Evolutionary conservation across 2,329 filamentous ascomycete species (phyloP), one percentile per base, ranked within the genome.

Genomic region (Aspergillus clavatus): DNA sequence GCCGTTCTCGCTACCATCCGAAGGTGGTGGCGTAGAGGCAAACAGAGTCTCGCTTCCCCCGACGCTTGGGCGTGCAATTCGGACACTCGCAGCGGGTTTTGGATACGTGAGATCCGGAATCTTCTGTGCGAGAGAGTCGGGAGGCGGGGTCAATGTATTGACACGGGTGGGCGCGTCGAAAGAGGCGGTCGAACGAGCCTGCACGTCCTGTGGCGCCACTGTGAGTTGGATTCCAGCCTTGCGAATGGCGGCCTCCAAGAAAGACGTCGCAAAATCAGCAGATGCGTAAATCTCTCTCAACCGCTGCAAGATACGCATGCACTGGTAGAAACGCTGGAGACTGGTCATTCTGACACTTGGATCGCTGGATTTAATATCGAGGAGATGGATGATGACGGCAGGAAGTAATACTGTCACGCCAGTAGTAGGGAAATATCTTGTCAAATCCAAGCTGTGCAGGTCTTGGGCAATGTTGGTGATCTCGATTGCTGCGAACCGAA

Each of bases 211-310:
- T 7, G 47, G 59, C 7, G 67, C 57, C 70, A 76, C 69, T 2
- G 78, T 79, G 29, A 89, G 74, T 45, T 87, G 82, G 51, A 93
- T 89, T 45, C 87, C 83, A 7, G 88, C 88, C 71, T 95, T 94
- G 51, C 87, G 83, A 51, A 95, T 86, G 1, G 89, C 89, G 1
- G 89, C 89, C 63, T 95, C 88, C n/a, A 96, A 77, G 72, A 96
- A 96, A 2, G 87, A 87, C 1, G 87, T 91, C n/a, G 89, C 89
- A 59, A 93, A 95, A 66, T 96, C 90, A n/a, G 91, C 91, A 0
- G 90, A 89, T 0, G 89, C 84, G 60, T 97, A 96, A 23, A 89
- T 87, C 60, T 95, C 89, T 28, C 89, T 82, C 14, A 97, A 77
- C 52, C 84, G 85, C 63, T 89, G 84, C 75, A 96, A 86, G 47